Evolutionary conservation across 305 asterid genomes (phyloP), one percentile per base, ranked within the genome.

Genomic region (Fraxinus sp.): DNA sequence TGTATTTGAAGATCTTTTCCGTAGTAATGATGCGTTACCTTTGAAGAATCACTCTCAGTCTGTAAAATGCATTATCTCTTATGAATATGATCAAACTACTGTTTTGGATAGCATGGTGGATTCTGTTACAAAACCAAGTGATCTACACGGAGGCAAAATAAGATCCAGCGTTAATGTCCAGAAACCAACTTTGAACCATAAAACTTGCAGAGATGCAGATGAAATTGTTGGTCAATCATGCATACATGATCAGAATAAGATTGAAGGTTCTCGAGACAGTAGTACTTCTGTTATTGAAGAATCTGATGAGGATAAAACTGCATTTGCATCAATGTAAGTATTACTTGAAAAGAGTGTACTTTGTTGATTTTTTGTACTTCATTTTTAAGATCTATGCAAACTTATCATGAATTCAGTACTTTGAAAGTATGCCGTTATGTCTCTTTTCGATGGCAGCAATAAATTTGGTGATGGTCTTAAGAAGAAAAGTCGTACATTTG

Each of bases 391-490:
- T 85, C 85, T 62, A 46, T 75, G 36, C 16, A 22, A 68, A 16
- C 26, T 20, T 76, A 2, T 88, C 37, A 77, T 84, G 73, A 70
- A 77, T 82, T 35, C 49, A 81, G 26, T 62, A 80, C 22, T 43
- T 49, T 24, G 52, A 26, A 22, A 20, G 20, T 14, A 70, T 70
- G 41, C 68, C n/a, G 28, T 39, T 78, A 10, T 39, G 73, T 85
- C 79, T 80, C 70, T 79, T 86, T 85, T 55, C 70, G 83, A 73
- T 86, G 81, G 81, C 94, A 93, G 95, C 64, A 85, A 85, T 49
- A 87, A 86, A 57, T 70, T 84, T 75, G 84, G 66, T 78, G 86
- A 80, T 81, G 83, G 87, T 83, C 83, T 57, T 79, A 84, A 66
- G 24, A 84, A 83, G 83, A 90, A 81, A 77, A 85, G 75, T 35